phyloP scores from a whole-genome alignment of 148 eudicot species.

The Diospyros kaki region DNA sequence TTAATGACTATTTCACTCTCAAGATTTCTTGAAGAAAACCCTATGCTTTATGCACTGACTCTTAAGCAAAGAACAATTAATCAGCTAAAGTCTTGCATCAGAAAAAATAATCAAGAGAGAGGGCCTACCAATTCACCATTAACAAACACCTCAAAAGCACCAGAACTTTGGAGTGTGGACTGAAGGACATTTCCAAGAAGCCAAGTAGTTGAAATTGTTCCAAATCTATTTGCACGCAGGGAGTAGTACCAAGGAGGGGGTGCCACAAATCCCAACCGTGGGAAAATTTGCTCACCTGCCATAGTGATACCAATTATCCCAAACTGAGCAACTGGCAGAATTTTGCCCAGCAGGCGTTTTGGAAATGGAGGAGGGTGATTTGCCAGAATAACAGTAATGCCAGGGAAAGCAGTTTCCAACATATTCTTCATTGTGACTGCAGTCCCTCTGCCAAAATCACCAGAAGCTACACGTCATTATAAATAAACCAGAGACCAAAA shows the following conservation, averaged over 20 bases:
- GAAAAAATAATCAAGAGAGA: background rate
- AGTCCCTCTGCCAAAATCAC: slow-evolving; percentile 53
- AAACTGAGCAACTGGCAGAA: slow-evolving; percentile 75
- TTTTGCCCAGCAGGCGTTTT: slow-evolving; percentile 76
- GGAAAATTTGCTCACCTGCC: slow-evolving; percentile 95
- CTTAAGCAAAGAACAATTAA: slow-evolving; percentile 1
- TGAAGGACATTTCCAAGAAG: slow-evolving; percentile 85
- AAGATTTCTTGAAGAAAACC: background rate
- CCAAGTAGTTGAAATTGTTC: slow-evolving; percentile 92
- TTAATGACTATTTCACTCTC: background rate
- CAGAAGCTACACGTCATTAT: slow-evolving; percentile 1
- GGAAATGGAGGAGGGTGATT: slow-evolving; percentile 91
- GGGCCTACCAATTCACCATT: slow-evolving; percentile 69
- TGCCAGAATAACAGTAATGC: slow-evolving; percentile 67
- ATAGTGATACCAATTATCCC: slow-evolving; percentile 62
- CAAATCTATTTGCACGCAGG: slow-evolving; percentile 87
- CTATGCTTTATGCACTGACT: background rate
- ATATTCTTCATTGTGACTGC: slow-evolving; percentile 92
- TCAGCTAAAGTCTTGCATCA: background rate
- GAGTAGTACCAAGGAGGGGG: slow-evolving; percentile 90
- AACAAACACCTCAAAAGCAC: slow-evolving; percentile 86
- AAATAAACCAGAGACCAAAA: background rate
- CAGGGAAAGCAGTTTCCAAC: slow-evolving; percentile 85
- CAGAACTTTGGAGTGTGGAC: slow-evolving; percentile 74
- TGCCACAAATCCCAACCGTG: slow-evolving; percentile 69